phyloP scores from a whole-genome alignment of 129 eudicot species.

The Cynara cardunculus region DNA sequence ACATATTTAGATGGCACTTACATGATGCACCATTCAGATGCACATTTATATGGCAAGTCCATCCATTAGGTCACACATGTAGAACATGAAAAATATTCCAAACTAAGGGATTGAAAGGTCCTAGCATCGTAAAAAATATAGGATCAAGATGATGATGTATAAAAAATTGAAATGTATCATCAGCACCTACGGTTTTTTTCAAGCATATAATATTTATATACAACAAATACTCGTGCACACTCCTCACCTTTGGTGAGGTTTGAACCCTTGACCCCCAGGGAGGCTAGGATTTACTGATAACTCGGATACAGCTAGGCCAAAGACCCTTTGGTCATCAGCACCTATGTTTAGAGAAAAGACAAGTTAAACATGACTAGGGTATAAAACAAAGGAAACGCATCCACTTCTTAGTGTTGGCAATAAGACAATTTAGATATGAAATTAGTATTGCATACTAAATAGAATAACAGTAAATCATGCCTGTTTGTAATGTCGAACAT shows the following conservation, averaged over 20 bases:
- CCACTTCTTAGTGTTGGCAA: neutral
- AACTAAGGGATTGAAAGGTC: too few species aligned
- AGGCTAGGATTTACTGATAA: neutral
- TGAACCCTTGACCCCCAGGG: neutral
- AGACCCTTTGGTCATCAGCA: neutral
- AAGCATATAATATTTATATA: neutral
- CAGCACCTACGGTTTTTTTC: neutral
- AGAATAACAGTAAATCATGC: slow-evolving; percentile 26
- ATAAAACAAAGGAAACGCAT: neutral
- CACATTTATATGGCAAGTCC: too few species aligned
- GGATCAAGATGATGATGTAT: neutral
- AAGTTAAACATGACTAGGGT: neutral
- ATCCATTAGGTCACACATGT: too few species aligned
- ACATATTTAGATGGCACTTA: too few species aligned
- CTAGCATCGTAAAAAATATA: too few species aligned
- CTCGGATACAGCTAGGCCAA: neutral
- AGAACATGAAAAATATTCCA: too few species aligned
- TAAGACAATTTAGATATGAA: neutral
- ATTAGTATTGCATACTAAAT: neutral
- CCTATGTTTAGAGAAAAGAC: neutral
- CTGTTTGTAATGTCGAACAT: slow-evolving; percentile 67
- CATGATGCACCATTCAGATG: too few species aligned
- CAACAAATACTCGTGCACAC: neutral
- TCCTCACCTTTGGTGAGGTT: neutral
- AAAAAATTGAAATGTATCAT: neutral